Base-by-base conservation (phyloP, 345 rosid species). In the Ceriops zippeliana region DNA sequence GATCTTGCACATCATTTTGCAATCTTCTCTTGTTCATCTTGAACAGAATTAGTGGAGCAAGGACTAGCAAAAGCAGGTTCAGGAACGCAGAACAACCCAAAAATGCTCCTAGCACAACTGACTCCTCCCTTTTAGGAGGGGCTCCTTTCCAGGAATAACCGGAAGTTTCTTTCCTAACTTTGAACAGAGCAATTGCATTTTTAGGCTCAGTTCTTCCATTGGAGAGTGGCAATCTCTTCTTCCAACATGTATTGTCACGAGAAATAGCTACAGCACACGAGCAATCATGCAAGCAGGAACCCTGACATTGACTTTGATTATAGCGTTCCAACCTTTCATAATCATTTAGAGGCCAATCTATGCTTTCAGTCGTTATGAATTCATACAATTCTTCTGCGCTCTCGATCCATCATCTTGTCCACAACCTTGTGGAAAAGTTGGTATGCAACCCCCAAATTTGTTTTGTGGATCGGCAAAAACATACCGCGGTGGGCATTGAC, bases 281-380 rank as follows among this genome's bases (percentile, higher is more conserved):
- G 52, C 82, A 82, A 62, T 82, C 85, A 0, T 30, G 67, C 74
- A 78, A 72, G 75, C 85, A 82, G 28, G 79, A 67, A 28, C 13
- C 62, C 24, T 24, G 64, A 61, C 85, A 82, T 21, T 66, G 47
- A 1, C 2, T 72, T 73, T 73, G 74, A 1, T 35, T 64, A 26
- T 62, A 78, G 35, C 76, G 80, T 5, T 26, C 6, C 59, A 75
- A 66, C 10, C 52, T 73, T 35, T 75, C 72, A 62, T 75, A 81
- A 51, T 81, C 84, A 13, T 75, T 52, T 0, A 49, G 20, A 4
- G 84, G 84, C 80, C 79, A 81, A 69, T 78, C 69, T 1, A 79
- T 65, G 30, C 52, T 30, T 0, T 1, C 22, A 22, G 68, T 49
- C 37, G 32, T 60, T 21, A 42, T 30, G 6, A 66, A 15, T 5